Evolutionary conservation across 805 yeast genomes (phyloP).

Genomic region (Kazachstania bromeliacearum): DNA sequence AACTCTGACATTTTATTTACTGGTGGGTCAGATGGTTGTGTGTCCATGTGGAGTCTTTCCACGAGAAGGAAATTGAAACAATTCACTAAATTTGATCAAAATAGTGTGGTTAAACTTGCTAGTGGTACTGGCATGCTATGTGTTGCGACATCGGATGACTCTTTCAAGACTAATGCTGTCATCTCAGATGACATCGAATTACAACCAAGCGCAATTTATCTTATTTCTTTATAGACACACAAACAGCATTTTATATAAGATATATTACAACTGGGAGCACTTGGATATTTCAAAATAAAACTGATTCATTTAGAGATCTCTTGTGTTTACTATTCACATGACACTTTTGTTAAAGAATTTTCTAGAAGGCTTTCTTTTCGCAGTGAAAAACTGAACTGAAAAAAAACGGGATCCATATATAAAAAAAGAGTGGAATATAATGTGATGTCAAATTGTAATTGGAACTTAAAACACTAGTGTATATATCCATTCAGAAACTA

Average conservation of each 20-base stretch:
- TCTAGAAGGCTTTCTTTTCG: too few species aligned
- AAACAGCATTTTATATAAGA: too few species aligned
- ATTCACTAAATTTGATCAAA: slow-evolving; percentile 42
- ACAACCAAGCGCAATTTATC: slow-evolving; percentile 21
- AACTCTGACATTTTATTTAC: slow-evolving; percentile 69
- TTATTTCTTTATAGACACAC: slow-evolving; percentile 7
- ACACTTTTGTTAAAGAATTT: too few species aligned
- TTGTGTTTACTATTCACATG: too few species aligned
- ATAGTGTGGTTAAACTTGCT: slow-evolving; percentile 36
- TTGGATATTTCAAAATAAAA: too few species aligned
- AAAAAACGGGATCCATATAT: too few species aligned
- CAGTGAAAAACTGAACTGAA: too few species aligned
- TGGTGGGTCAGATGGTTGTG: slow-evolving; percentile 86
- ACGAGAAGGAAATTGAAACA: slow-evolving; percentile 69
- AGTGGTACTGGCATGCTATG: slow-evolving; percentile 27
- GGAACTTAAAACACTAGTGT: too few species aligned
- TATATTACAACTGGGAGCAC: too few species aligned
- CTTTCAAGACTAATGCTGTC: slow-evolving; percentile 33
- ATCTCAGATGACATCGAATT: slow-evolving; percentile 12
- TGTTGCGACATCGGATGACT: slow-evolving; percentile 43
- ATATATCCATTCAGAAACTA: slow-evolving; percentile 1
- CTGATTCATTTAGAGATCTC: too few species aligned
- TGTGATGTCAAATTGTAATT: too few species aligned
- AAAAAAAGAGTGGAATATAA: too few species aligned
- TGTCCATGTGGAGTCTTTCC: slow-evolving; percentile 84